Conservation (phyloP, 2,329 filamentous ascomycete species). For the Alternaria arborescens region DNA sequence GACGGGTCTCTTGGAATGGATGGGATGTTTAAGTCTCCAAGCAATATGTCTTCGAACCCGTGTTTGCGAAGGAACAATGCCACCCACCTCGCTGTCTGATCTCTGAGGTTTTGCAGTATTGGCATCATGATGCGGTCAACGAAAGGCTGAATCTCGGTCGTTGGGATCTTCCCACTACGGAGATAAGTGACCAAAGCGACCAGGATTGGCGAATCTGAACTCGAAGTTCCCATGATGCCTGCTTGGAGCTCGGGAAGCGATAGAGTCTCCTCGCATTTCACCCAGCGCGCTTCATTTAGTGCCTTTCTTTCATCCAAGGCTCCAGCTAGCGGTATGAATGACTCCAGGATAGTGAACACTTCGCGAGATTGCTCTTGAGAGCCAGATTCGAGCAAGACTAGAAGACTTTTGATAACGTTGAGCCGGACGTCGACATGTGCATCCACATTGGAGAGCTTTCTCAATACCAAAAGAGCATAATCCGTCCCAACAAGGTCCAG, state of each 20-base stretch:
- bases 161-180: neutral
- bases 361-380: constrained; percentile 14
- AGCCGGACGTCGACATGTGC: constrained; percentile 52
- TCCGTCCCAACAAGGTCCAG: constrained; percentile 45
- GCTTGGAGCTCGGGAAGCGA: constrained; percentile 18
- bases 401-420: constrained; percentile 45
- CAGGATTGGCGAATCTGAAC: constrained; percentile 23
- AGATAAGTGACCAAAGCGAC: constrained; percentile 5
- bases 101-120: constrained; percentile 17
- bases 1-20: constrained; percentile 17
- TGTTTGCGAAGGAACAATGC: constrained; percentile 37
- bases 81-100: constrained; percentile 33
- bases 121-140: constrained; percentile 35
- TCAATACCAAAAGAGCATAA: constrained; percentile 42
- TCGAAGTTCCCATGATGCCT: neutral
- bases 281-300: constrained; percentile 46
- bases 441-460: constrained; percentile 36
- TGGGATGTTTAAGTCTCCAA: constrained; percentile 19
- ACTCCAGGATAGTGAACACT: constrained; percentile 37
- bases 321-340: constrained; percentile 44
- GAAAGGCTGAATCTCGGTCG: constrained; percentile 11
- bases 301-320: constrained; percentile 48
- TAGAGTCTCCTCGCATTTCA: constrained; percentile 24
- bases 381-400: constrained; percentile 34
- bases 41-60: constrained; percentile 11